phyloP scores from a whole-genome alignment of 2,329 filamentous ascomycete species.

The Remersonia thermophila region DNA sequence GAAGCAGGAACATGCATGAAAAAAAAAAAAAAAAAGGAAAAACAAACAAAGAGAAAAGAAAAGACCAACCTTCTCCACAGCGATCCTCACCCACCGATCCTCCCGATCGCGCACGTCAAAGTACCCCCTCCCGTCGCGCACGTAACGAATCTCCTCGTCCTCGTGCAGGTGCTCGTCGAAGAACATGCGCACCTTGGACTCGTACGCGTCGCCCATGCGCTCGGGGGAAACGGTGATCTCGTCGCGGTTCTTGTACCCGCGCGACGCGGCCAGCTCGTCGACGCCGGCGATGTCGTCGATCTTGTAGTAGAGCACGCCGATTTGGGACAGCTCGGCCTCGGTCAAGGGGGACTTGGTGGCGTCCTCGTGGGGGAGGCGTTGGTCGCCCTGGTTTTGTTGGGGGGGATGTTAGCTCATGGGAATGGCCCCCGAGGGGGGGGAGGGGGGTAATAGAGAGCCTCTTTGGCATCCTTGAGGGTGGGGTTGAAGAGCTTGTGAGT shows the following conservation, averaged over 20 bases:
- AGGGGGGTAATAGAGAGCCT: conserved; percentile 6
- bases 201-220: conserved; percentile 76
- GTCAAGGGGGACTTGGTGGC: conserved; percentile 38
- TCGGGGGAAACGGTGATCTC: conserved; percentile 79
- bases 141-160: conserved; percentile 96
- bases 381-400: conserved; percentile 58
- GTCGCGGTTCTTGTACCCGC: conserved; percentile 89
- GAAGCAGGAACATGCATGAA: too few species aligned
- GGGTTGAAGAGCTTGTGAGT: too few species aligned
- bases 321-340: conserved; percentile 50
- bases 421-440: too few species aligned
- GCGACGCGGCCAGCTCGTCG: conserved; percentile 58
- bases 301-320: conserved; percentile 72
- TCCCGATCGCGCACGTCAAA: conserved; percentile 79
- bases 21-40: too few species aligned
- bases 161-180: conserved; percentile 95
- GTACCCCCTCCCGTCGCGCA: conserved; percentile 75
- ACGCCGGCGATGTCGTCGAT: conserved; percentile 54
- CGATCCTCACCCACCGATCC: conserved; percentile 83
- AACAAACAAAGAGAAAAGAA: too few species aligned
- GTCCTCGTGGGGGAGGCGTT: conserved; percentile 63
- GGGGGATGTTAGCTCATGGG: too few species aligned
- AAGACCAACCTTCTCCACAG: conserved; percentile 71
- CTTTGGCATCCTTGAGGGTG: too few species aligned
- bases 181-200: conserved; percentile 86